Evolutionary conservation across 2,329 filamentous ascomycete species (phyloP).

Genomic region (Talaromyces sp.): DNA sequence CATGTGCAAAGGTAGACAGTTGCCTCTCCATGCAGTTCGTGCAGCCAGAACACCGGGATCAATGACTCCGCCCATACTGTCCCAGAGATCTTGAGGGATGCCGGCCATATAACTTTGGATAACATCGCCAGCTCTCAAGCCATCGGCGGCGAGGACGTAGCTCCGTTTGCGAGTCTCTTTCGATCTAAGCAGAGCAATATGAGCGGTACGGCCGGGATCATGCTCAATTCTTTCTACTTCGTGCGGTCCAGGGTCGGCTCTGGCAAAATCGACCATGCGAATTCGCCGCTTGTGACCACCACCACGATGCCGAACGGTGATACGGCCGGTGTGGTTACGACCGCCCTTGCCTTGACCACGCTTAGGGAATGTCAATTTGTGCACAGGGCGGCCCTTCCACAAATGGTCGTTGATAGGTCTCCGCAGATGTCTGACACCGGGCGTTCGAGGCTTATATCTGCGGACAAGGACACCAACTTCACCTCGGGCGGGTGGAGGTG

Average conservation of each 20-base stretch:
- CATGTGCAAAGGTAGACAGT: conserved; percentile 93
- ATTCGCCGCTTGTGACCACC: conserved; percentile 90
- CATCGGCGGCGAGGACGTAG: conserved; percentile 94
- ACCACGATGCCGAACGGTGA: conserved; percentile 87
- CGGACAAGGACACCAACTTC: conserved; percentile 52
- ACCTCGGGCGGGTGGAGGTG: conserved; percentile 40
- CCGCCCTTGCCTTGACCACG: conserved; percentile 91
- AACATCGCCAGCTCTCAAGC: conserved; percentile 82
- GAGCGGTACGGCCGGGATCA: conserved; percentile 85
- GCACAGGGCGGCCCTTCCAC: conserved; percentile 84
- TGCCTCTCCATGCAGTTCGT: conserved; percentile 88
- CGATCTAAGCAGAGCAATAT: conserved; percentile 80
- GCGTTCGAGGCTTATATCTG: conserved; percentile 89
- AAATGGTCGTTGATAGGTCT: conserved; percentile 93
- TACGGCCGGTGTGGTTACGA: conserved; percentile 75
- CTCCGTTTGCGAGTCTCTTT: conserved; percentile 68
- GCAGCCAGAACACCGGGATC: conserved; percentile 95
- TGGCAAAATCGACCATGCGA: conserved; percentile 81
- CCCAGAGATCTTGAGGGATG: conserved; percentile 78
- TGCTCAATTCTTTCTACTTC: conserved; percentile 91
- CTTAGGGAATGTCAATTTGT: conserved; percentile 81
- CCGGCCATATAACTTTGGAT: conserved; percentile 89
- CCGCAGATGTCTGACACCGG: conserved; percentile 84
- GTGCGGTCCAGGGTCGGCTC: conserved; percentile 73
- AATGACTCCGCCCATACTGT: conserved; percentile 84